Evolutionary conservation across 768 basidiomycete genomes (phyloP), one percentile per base, ranked within the genome.

Genomic region (Galerina sulciceps): DNA sequence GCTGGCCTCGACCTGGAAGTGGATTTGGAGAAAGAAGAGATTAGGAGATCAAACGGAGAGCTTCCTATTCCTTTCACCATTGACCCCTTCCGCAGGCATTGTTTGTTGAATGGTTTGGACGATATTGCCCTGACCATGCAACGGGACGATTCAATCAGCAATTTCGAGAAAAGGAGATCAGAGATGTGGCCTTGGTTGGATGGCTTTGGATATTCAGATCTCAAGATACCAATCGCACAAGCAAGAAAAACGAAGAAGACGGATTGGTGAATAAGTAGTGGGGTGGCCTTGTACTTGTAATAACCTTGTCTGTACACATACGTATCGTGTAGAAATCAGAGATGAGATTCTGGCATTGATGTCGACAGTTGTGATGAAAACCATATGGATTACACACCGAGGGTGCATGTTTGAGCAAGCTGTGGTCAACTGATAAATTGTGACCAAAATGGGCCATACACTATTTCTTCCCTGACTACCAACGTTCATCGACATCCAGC

Each of bases 101-200:
- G 97, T 72, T 77, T 99, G 72, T 73, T 99, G 75, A 95, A 99
- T 68, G 97, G 97, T 34, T 77, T 99, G 63, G 97, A 99, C 72
- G 97, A 98, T 69, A 96, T 99, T 62, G 95, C 90, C 42, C 79
- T 99, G 74, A 99, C 97, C 43, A 79, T 99, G 79, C 88, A 93
- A 73, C 88, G 87, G 71, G 86, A 80, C 34, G 76, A 76, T 10
- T 72, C 81, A n/a, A 97, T 99, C 63, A 79, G 81, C 59, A 65
- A 73, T 42, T 99, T 98, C 67, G 97, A 99, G 82, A 69, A 82
- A 68, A 83, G 83, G 66, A 76, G 97, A 63, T 90, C 86, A 23
- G 77, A 85, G 67, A 71, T 78, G 57, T 99, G 95, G 94, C 92
- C 97, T 5, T 99, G 97, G 97, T 76, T 98, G 71, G 93, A 99